Conservation (phyloP, 257 asterid genomes). For the Solanum peruvianum region DNA sequence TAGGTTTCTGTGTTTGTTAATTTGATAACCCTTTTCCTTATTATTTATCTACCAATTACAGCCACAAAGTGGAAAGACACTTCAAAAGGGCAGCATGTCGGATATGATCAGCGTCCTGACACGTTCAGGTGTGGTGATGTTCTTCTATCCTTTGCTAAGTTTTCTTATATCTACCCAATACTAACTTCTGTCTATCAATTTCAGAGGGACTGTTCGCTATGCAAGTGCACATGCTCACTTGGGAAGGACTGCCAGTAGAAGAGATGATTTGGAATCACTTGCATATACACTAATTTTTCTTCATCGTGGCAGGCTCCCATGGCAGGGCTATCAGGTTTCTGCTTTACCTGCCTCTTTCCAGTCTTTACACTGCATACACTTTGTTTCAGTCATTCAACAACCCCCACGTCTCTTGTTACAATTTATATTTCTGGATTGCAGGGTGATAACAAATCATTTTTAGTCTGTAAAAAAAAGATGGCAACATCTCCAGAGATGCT, state of each 20-base stretch:
- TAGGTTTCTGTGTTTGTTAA: background rate
- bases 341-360: background rate
- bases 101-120: slow-evolving; percentile 43
- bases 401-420: background rate
- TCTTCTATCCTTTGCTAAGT: background rate
- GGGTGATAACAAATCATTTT: slow-evolving; percentile 44
- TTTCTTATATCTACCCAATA: background rate
- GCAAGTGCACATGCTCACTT: slow-evolving; percentile 44
- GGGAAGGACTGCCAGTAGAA: slow-evolving; percentile 46
- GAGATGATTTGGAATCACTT: slow-evolving; percentile 42
- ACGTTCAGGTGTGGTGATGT: slow-evolving; percentile 18
- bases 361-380: background rate
- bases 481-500: slow-evolving; percentile 33
- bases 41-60: slow-evolving; percentile 1
- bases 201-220: slow-evolving; percentile 43
- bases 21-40: background rate
- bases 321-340: slow-evolving; percentile 45
- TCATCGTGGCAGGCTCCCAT: slow-evolving; percentile 37
- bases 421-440: background rate
- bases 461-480: slow-evolving; percentile 37
- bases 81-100: slow-evolving; percentile 26
- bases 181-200: background rate
- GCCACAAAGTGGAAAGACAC: slow-evolving; percentile 39
- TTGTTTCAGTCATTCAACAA: background rate
- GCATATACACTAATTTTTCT: slow-evolving; percentile 39